phyloP scores from a whole-genome alignment of 2,329 filamentous ascomycete genomes.

The Xylaria sp. region DNA sequence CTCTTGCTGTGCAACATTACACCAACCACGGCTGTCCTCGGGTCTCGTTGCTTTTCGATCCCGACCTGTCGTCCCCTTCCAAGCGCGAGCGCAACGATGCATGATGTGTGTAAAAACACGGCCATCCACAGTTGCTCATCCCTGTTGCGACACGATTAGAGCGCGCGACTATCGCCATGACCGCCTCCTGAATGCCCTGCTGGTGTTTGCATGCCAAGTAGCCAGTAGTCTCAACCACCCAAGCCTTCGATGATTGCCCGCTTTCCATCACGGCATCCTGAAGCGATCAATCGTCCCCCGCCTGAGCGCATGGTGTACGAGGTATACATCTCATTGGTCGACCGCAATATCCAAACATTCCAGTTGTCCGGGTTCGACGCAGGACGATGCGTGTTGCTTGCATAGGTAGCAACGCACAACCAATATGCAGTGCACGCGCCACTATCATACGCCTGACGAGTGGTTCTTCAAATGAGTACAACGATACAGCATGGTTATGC shows the following conservation, averaged over 20 bases:
- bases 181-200: neutral
- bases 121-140: neutral
- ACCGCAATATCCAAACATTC: neutral
- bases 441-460: neutral
- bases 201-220: neutral
- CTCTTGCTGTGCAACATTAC: slow-evolving; percentile 15
- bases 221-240: neutral
- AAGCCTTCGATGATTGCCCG: neutral
- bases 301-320: slow-evolving; percentile 13
- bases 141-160: neutral
- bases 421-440: slow-evolving; percentile 4
- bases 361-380: slow-evolving; percentile 10
- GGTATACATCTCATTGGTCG: slow-evolving; percentile 8
- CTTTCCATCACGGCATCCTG: neutral
- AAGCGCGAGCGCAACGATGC: slow-evolving; percentile 11
- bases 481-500: neutral
- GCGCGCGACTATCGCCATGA: neutral
- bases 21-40: slow-evolving; percentile 3
- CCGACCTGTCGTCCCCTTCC: neutral
- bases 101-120: slow-evolving; percentile 1
- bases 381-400: slow-evolving; percentile 10
- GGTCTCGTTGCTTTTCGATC: slow-evolving; percentile 1
- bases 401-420: slow-evolving; percentile 7
- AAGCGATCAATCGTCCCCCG: neutral
- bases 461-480: neutral